Conservation (phyloP, 768 basidiomycete species). For the Harrya chromipes region DNA sequence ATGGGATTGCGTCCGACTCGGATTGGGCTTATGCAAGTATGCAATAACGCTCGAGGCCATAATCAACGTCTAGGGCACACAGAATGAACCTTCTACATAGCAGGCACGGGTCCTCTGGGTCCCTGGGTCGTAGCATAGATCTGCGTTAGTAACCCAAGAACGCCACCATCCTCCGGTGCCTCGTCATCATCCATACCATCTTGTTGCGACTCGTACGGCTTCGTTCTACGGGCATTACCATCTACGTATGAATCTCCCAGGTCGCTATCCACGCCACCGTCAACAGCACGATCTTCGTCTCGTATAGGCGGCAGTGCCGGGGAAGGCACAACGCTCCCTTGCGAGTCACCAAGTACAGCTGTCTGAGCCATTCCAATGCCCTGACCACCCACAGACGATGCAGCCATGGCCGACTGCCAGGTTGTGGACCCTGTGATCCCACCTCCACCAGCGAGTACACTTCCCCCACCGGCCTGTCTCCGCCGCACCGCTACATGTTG, state of each 20-base stretch:
- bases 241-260: constrained; percentile 75
- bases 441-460: constrained; percentile 40
- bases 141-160: constrained; percentile 81
- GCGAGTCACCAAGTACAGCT: constrained; percentile 73
- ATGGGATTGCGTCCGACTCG: background rate
- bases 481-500: constrained; percentile 49
- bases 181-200: constrained; percentile 60
- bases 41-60: background rate
- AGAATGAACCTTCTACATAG: constrained; percentile 32
- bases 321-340: constrained; percentile 44
- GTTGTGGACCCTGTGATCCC: constrained; percentile 47
- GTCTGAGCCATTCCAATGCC: constrained; percentile 60
- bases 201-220: constrained; percentile 38
- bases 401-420: constrained; percentile 41
- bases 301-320: constrained; percentile 25
- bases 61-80: background rate
- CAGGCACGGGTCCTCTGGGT: constrained; percentile 43
- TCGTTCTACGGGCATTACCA: constrained; percentile 44
- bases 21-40: background rate
- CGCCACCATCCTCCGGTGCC: constrained; percentile 71
- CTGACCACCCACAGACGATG: constrained; percentile 40
- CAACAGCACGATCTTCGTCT: constrained; percentile 47
- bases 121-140: constrained; percentile 64
- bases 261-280: constrained; percentile 58
- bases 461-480: constrained; percentile 30